Evolutionary conservation across 140 eudicot species (phyloP), one percentile per base, ranked within the genome.

Genomic region (Cichorium intybus): DNA sequence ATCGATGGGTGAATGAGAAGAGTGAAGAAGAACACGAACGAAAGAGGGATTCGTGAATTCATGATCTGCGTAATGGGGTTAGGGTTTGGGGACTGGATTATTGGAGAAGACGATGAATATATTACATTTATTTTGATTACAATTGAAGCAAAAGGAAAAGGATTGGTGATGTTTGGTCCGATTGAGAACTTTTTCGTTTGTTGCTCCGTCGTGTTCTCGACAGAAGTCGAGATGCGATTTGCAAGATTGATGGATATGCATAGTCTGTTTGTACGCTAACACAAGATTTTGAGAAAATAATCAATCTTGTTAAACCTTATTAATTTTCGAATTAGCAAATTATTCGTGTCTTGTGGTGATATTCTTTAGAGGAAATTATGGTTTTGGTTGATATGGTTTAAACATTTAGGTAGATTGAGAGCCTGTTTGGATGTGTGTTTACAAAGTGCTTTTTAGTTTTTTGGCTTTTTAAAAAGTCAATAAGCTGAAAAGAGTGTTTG

Each of bases 21-120:
- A 45, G 71, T 64, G 33, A 72, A 55, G 53, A 70, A 4, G 37
- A 77, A 45, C 33, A 70, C 1, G 14, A 64, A 27, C 3, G 62
- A 50, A 26, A 34, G 31, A 4, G 46, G 55, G 62, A 41, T 74
- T 24, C 43, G 18, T 45, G 77, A 39, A 48, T 33, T 65, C 84
- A 69, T 81, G 27, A 27, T 61, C 6, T 26, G 53, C 65, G 41
- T 21, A 5, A 31, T 18, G 59, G 21, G 45, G 47, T 35, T 50
- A 24, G 22, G 49, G 41, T 69, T 53, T 62, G 71, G 45, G 14
- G 24, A 17, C 6, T 43, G 71, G 53, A 20, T 33, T 39, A 57
- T 17, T 28, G 77, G 63, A 29, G 78, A 55, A 28, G 78, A 63
- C 29, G 66, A 33, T 51, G 69, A 28, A 45, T 73, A 17, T 63